Percentiles rank a stretch among this genome's conserved stretches.
phyloP scores from a whole-genome alignment of 2,329 filamentous ascomycete genomes.

The Aspergillus nomiae region DNA sequence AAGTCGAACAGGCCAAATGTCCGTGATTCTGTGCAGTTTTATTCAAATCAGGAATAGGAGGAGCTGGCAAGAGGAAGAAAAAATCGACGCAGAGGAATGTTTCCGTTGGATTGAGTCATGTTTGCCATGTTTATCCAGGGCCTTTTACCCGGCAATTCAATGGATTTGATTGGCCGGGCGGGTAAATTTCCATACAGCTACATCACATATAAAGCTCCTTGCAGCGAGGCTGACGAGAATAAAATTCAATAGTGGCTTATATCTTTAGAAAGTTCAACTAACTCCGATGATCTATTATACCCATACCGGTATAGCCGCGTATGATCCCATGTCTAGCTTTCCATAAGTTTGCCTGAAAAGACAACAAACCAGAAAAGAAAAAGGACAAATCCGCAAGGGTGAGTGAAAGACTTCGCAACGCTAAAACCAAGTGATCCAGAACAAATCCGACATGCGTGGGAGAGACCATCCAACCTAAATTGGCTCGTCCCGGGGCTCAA shows the following conservation, averaged over 20 bases:
- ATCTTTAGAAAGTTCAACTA: background rate
- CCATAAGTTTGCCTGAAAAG: background rate
- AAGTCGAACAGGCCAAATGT: too few relatives aligned
- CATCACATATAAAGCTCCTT: too few relatives aligned
- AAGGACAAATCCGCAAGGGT: background rate
- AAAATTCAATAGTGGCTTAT: too few relatives aligned
- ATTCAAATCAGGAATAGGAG: background rate
- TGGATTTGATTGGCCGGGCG: background rate
- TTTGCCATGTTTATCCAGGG: slow-evolving; percentile 4
- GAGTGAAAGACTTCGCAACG: background rate
- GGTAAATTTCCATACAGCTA: too few relatives aligned
- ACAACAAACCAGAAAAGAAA: background rate
- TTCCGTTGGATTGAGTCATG: background rate
- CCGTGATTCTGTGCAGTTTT: background rate
- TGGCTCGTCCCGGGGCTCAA: slow-evolving; percentile 76
- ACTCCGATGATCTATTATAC: background rate
- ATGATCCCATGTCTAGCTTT: background rate
- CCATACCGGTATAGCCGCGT: background rate
- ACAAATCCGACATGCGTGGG: background rate
- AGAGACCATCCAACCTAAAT: slow-evolving; percentile 49
- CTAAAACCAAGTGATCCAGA: background rate
- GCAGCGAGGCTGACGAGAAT: background rate
- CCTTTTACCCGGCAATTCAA: background rate
- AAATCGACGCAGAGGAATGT: background rate
- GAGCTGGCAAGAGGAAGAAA: background rate